phyloP scores from a whole-genome alignment of 192 early-diverging fungal genomes.

The Backusella luteola region DNA sequence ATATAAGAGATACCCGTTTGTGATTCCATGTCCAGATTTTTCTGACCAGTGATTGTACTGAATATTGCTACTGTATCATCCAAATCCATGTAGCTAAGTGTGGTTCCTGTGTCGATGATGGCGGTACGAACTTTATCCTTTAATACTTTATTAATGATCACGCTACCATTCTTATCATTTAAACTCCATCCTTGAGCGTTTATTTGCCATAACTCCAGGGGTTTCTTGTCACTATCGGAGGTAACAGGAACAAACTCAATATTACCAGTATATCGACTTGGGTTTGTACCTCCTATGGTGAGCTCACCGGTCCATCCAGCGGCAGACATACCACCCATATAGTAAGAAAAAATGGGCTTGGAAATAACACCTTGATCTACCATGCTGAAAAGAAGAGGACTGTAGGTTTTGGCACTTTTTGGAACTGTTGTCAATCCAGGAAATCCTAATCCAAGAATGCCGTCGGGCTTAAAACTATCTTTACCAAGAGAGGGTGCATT shows the following conservation, averaged over 20 bases:
- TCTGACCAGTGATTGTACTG: neutral
- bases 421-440: slow-evolving; percentile 16
- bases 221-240: neutral
- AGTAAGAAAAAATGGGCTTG: neutral
- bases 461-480: slow-evolving; percentile 8
- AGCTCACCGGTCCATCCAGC: slow-evolving; percentile 42
- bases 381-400: neutral
- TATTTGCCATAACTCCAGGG: neutral
- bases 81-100: slow-evolving; percentile 18
- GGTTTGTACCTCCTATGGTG: slow-evolving; percentile 51
- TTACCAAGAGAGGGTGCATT: slow-evolving; percentile 1
- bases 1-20: slow-evolving; percentile 9
- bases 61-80: neutral
- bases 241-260: slow-evolving; percentile 45
- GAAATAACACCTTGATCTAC: neutral
- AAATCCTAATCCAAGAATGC: slow-evolving; percentile 36
- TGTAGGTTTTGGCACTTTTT: neutral
- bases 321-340: slow-evolving; percentile 14
- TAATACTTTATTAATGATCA: neutral
- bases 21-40: neutral
- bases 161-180: neutral
- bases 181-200: slow-evolving; percentile 17
- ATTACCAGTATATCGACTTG: slow-evolving; percentile 43
- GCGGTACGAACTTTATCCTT: neutral
- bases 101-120: slow-evolving; percentile 30